phyloP scores from a whole-genome alignment of 441 rosid species.

The Populus tomentosa region DNA sequence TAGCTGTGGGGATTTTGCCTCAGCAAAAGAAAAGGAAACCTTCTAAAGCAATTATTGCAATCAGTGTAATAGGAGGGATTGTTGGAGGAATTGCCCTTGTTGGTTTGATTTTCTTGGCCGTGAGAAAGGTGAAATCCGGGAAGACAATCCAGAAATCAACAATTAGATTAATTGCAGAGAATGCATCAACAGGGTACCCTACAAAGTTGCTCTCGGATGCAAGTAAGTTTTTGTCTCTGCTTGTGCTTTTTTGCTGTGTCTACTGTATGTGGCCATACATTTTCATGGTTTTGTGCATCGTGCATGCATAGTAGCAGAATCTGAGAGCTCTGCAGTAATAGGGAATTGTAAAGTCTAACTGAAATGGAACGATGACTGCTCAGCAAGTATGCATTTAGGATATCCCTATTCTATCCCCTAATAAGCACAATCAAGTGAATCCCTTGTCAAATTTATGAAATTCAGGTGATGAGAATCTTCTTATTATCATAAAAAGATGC shows the following conservation, averaged over 20 bases:
- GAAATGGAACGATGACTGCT: background rate
- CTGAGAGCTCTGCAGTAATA: background rate
- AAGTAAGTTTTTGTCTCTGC: conserved; percentile 46
- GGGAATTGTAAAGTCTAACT: background rate
- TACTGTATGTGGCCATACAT: background rate
- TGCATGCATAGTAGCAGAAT: background rate
- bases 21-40: conserved; percentile 31
- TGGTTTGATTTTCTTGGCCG: conserved; percentile 41
- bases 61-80: conserved; percentile 56
- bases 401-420: background rate
- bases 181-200: conserved; percentile 72
- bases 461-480: background rate
- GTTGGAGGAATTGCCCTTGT: conserved; percentile 48
- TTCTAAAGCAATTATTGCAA: conserved; percentile 39
- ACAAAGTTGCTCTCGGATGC: conserved; percentile 82
- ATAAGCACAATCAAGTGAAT: background rate
- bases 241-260: background rate
- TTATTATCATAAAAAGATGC: too few relatives aligned
- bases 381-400: background rate
- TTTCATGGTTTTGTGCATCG: background rate
- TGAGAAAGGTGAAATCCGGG: conserved; percentile 34
- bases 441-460: background rate
- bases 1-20: conserved; percentile 84
- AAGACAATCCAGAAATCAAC: conserved; percentile 30
- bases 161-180: conserved; percentile 60